Evolutionary conservation across 495 filamentous ascomycete species (phyloP).

Genomic region (Trichocladium antarcticum): DNA sequence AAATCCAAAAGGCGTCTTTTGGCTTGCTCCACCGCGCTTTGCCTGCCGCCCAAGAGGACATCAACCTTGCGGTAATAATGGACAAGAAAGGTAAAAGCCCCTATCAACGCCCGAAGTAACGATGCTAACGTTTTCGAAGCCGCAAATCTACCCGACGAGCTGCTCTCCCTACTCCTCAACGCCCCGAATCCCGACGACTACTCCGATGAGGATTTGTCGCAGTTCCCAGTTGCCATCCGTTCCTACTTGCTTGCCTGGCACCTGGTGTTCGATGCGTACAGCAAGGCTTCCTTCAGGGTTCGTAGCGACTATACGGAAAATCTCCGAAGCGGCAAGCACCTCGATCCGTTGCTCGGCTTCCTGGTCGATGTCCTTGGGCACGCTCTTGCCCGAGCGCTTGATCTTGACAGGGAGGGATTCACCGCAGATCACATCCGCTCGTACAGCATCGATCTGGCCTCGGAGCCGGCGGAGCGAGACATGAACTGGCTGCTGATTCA

Average conservation of each 20-base stretch:
- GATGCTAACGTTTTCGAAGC: constrained; percentile 25
- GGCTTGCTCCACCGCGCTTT: constrained; percentile 67
- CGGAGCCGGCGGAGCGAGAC: constrained; percentile 51
- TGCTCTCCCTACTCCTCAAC: constrained; percentile 54
- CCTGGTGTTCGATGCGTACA: constrained; percentile 78
- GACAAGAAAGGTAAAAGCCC: constrained; percentile 48
- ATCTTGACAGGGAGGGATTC: constrained; percentile 35
- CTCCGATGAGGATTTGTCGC: constrained; percentile 34
- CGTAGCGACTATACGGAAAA: constrained; percentile 64
- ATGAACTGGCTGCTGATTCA: constrained; percentile 76
- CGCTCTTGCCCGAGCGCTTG: constrained; percentile 54
- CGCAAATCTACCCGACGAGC: constrained; percentile 54
- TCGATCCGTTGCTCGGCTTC: constrained; percentile 61
- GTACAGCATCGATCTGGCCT: constrained; percentile 48
- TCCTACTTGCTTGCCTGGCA: constrained; percentile 89
- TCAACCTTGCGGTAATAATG: constrained; percentile 70
- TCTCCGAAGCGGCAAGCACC: constrained; percentile 60
- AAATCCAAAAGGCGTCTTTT: constrained; percentile 72
- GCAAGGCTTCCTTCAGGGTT: constrained; percentile 66
- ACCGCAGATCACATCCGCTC: constrained; percentile 52
- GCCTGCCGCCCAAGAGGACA: constrained; percentile 63
- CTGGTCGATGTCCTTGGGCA: constrained; percentile 73
- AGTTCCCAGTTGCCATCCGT: constrained; percentile 46
- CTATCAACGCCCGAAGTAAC: no score
- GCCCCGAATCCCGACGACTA: constrained; percentile 38